Percentiles rank a stretch among this genome's conserved stretches.
These are phyloP conservation scores for Microbotryum violaceum DNA, from an alignment of 1,284 basidiomycete species.

Conservation along the genomic window DNA sequence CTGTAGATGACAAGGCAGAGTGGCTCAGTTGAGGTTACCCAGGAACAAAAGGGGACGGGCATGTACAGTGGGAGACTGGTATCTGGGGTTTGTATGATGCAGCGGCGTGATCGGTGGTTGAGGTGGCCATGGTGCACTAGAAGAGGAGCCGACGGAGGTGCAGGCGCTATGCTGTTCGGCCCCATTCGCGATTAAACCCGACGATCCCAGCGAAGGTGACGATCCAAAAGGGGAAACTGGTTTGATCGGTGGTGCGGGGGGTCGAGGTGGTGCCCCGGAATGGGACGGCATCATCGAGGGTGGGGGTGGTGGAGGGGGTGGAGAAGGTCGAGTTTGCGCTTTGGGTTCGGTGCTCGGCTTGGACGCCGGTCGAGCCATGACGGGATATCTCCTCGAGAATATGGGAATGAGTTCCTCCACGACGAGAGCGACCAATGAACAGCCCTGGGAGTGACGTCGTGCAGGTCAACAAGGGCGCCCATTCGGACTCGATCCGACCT, in stretches of 20 bases:
- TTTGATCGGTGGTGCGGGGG: slow-evolving; percentile 1
- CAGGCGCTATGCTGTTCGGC: no score
- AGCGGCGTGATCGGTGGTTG: no score
- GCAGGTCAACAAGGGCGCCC: neutral
- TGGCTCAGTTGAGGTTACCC: no score
- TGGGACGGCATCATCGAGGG: neutral
- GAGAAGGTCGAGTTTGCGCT: slow-evolving; percentile 9
- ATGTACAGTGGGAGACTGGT: no score
- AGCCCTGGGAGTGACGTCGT: slow-evolving; percentile 49
- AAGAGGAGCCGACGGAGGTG: no score
- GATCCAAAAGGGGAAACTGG: slow-evolving; percentile 1
- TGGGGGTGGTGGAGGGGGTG: slow-evolving; percentile 1
- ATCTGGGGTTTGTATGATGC: no score
- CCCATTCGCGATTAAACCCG: neutral
- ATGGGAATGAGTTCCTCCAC: slow-evolving; percentile 61
- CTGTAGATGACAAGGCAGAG: no score
- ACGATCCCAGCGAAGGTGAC: neutral
- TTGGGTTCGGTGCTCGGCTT: slow-evolving; percentile 1
- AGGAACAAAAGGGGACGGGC: no score
- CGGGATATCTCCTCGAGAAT: slow-evolving; percentile 53
- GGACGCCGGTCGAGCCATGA: slow-evolving; percentile 2
- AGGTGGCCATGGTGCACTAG: no score
- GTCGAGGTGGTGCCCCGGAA: neutral
- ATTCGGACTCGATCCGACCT: neutral
- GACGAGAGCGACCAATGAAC: slow-evolving; percentile 57